Evolutionary conservation across 768 basidiomycete species (phyloP).

Genomic region (Psilocybe cyanescens): DNA sequence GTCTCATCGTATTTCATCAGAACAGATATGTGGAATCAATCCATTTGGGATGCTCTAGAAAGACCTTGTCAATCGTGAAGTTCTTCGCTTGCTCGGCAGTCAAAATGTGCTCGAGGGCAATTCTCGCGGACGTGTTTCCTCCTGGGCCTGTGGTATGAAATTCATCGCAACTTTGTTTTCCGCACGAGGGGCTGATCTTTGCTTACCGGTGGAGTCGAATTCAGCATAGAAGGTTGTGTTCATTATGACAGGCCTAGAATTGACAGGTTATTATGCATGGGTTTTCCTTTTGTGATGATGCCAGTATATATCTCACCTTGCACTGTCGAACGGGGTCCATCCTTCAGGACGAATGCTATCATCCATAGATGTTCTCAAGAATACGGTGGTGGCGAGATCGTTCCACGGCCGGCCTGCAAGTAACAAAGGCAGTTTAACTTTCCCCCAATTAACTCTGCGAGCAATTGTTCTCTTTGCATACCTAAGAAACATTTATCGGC

Average conservation of each 20-base stretch:
- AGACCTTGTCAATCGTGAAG: constrained; percentile 55
- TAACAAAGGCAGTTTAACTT: background rate
- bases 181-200: background rate
- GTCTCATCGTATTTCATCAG: constrained; percentile 18
- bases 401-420: constrained; percentile 62
- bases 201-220: constrained; percentile 51
- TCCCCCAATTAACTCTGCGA: background rate
- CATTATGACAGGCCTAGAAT: constrained; percentile 44
- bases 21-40: constrained; percentile 54
- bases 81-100: constrained; percentile 38
- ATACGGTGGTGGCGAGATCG: constrained; percentile 57
- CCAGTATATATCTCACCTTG: constrained; percentile 32
- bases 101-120: constrained; percentile 52
- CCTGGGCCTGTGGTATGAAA: constrained; percentile 50
- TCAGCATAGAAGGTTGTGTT: constrained; percentile 65
- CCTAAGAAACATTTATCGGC: constrained; percentile 55
- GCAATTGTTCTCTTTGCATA: constrained; percentile 5
- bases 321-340: constrained; percentile 50
- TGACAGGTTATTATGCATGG: background rate
- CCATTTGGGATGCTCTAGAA: constrained; percentile 54
- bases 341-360: constrained; percentile 53
- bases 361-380: constrained; percentile 60
- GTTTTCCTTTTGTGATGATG: background rate
- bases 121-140: constrained; percentile 46
- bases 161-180: background rate